A percentile compares a stretch with the other conserved stretches of the same genome.
Evolutionary conservation across 108 stramenopile species (phyloP).

Genomic region (Cyclostephanos invisitatus): DNA sequence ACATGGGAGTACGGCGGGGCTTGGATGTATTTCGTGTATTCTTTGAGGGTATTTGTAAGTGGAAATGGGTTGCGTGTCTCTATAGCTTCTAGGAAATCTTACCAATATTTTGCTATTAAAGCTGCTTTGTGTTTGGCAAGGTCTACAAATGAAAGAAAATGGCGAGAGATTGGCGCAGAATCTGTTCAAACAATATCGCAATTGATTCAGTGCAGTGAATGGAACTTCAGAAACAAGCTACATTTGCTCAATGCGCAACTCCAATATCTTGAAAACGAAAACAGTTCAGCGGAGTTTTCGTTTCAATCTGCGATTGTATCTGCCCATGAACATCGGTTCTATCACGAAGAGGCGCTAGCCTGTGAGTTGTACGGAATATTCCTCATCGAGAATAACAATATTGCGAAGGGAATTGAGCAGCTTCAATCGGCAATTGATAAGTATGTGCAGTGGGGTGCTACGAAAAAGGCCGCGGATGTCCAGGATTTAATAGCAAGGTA

Average conservation of each 20-base stretch:
- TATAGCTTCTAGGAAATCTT: neutral
- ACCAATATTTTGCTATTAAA: neutral
- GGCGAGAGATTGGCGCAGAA: neutral
- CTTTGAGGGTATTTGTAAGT: slow-evolving; percentile 4
- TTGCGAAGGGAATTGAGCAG: neutral
- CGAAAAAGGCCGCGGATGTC: neutral
- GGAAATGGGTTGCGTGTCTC: neutral
- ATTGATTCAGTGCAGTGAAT: neutral
- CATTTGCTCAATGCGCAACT: slow-evolving; percentile 23
- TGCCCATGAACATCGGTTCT: slow-evolving; percentile 6
- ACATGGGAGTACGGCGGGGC: neutral
- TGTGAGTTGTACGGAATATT: slow-evolving; percentile 19
- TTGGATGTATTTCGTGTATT: neutral
- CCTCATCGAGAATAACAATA: slow-evolving; percentile 7
- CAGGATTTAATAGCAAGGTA: neutral
- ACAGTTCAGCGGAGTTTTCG: slow-evolving; percentile 2
- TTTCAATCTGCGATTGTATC: slow-evolving; percentile 14
- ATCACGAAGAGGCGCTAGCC: slow-evolving; percentile 35
- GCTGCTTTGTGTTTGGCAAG: slow-evolving; percentile 1
- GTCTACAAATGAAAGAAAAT: neutral
- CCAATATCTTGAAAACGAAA: neutral
- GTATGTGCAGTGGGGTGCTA: slow-evolving; percentile 25
- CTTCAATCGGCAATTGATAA: slow-evolving; percentile 12
- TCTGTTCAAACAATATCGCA: neutral
- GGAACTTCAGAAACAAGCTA: slow-evolving; percentile 29